These are phyloP conservation scores for Irpex sp. DNA, from an alignment of 1,284 basidiomycete genomes.

Conservation along the genomic window DNA sequence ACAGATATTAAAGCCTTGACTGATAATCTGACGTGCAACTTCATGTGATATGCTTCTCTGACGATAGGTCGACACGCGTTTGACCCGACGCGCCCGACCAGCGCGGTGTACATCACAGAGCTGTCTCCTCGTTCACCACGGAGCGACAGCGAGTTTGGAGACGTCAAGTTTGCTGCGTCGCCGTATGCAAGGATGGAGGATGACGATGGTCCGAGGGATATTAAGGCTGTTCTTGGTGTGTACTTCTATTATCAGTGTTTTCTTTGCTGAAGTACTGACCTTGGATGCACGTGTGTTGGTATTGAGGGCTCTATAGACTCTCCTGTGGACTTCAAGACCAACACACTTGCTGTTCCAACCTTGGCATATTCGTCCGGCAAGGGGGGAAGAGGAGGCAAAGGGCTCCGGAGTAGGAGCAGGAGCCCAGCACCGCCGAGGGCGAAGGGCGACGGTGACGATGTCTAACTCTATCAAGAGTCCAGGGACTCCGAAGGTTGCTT, in stretches of 20 bases:
- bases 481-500: too few species aligned
- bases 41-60: neutral
- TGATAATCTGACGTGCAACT: neutral
- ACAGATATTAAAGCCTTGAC: neutral
- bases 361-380: neutral
- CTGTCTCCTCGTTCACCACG: slow-evolving; percentile 12
- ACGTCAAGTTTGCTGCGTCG: slow-evolving; percentile 6
- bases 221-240: slow-evolving; percentile 7
- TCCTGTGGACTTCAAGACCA: neutral
- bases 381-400: neutral
- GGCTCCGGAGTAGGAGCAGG: slow-evolving; percentile 1
- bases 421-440: neutral
- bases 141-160: slow-evolving; percentile 6
- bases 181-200: slow-evolving; percentile 18
- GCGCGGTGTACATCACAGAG: slow-evolving; percentile 17
- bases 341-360: neutral
- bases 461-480: neutral
- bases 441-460: neutral
- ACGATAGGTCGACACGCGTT: slow-evolving; percentile 18
- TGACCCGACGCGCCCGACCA: slow-evolving; percentile 10
- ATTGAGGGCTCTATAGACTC: neutral
- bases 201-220: slow-evolving; percentile 7
- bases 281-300: too few species aligned
- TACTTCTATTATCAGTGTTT: neutral
- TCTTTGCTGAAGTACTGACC: neutral